A percentile compares a stretch with the other conserved stretches of the same genome.
phyloP scores from a whole-genome alignment of 306 rosid genomes.

The Amphicarpaea edgeworthii region DNA sequence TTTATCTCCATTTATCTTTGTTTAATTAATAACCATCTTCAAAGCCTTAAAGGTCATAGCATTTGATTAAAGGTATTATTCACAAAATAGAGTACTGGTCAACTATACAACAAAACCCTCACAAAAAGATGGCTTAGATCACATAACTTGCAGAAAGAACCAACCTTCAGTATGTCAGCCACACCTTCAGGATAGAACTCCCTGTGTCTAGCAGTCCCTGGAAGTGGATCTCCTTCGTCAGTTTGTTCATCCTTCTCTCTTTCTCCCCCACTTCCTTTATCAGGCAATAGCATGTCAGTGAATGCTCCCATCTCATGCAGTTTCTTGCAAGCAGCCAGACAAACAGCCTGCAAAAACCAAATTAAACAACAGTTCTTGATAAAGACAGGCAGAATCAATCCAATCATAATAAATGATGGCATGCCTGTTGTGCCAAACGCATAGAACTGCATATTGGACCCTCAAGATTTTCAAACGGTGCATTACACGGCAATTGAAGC shows the following conservation, averaged over 20 bases:
- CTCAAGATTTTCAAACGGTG: conserved; percentile 96
- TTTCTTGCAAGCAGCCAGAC: conserved; percentile 99
- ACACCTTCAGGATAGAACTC: conserved; percentile 99
- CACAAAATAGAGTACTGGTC: conserved; percentile 5
- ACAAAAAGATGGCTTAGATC: conserved; percentile 35
- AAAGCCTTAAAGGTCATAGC: conserved; percentile 33
- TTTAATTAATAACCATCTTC: conserved; percentile 31
- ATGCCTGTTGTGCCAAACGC: conserved; percentile 98
- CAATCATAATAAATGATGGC: conserved; percentile 35
- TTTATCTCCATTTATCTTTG: conserved; percentile 25
- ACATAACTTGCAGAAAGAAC: conserved; percentile 50
- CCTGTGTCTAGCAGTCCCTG: conserved; percentile 99
- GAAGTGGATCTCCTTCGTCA: conserved; percentile 95
- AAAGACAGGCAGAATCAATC: conserved; percentile 38
- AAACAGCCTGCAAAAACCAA: conserved; percentile 79
- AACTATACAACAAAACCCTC: conserved; percentile 32
- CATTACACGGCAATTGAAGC: conserved; percentile 99
- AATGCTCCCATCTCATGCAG: conserved; percentile 99
- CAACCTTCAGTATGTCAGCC: conserved; percentile 87
- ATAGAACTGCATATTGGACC: conserved; percentile 95
- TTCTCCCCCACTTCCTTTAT: conserved; percentile 99
- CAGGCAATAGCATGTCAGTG: conserved; percentile 99
- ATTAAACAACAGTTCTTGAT: conserved; percentile 41
- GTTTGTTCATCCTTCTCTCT: conserved; percentile 83
- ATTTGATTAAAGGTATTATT: conserved; percentile 15